Base-by-base conservation (phyloP, 2,329 filamentous ascomycete genomes). In the Fusarium udum region DNA sequence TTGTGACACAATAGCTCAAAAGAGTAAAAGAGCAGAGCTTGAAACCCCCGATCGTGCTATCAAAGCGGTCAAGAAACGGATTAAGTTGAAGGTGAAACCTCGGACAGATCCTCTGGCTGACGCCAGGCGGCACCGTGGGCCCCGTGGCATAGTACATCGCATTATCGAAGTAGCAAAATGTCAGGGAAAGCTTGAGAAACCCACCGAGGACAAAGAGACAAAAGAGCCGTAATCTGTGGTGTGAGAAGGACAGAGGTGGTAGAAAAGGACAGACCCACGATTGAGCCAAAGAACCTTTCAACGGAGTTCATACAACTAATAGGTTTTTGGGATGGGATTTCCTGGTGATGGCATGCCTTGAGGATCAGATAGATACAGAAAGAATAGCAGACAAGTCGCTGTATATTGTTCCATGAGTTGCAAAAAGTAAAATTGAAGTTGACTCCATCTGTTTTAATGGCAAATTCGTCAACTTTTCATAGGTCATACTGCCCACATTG, bases 251-350 rank as follows among this genome's bases (percentile, higher is more conserved):
- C 22, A 28, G 32, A 18, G 20, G 39, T 49, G 36, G 11, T 51
- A 43, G 43, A 28, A 57, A 34, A 13, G 48, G 28, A 22, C 13
- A 16, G 16, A 14, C 18, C 43, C 46, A 22, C 22, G 45, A 42
- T 42, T 32, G 34, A 31, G 22, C 40, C 12, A 32, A 43, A 32
- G 12, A 48, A n/a, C 22, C 51, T 56, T 34, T 37, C 40, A 40
- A 61, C 22, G 40, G 45, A 55, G 71, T 65, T 42, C 24, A 34
- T 46, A 13, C 28, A 37, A 62, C 43, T 26, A 43, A 52, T 24
- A 31, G 65, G 74, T 60, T 71, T 74, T 71, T 34, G 61, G 51
- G 36, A 63, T 36, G 49, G 51, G 12, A 51, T 59, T 56, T 43
- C 60, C 18, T 48, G 48, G 56, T 43, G 49, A 46, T 53, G 66